These are phyloP conservation scores for Blumeria graminis DNA, from an alignment of 2,329 filamentous ascomycete genomes.

Conservation along the genomic window DNA sequence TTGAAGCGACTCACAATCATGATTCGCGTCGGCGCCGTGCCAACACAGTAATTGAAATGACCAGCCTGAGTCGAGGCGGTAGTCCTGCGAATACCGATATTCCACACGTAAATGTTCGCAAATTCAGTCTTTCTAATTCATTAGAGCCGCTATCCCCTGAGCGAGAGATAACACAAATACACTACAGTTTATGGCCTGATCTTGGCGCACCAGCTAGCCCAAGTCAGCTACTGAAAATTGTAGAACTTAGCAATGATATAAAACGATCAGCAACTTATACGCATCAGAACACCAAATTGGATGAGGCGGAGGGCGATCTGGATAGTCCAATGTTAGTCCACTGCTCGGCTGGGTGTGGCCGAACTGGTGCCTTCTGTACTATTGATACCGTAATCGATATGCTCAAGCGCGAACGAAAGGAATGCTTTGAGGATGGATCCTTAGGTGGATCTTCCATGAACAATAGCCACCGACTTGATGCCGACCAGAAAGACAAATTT, in stretches of 20 bases:
- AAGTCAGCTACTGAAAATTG: conserved; percentile 59
- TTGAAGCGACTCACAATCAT: conserved; percentile 34
- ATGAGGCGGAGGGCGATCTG: conserved; percentile 31
- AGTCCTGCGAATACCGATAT: conserved; percentile 24
- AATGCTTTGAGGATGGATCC: conserved; percentile 2
- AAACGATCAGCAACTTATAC: conserved; percentile 24
- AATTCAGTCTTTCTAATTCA: conserved; percentile 61
- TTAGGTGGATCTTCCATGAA: conserved; percentile 19
- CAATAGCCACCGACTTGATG: conserved; percentile 11
- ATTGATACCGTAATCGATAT: conserved; percentile 92
- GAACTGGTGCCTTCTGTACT: conserved; percentile 89
- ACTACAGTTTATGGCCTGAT: conserved; percentile 93
- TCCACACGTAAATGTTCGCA: conserved; percentile 61
- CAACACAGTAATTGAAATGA: conserved; percentile 25
- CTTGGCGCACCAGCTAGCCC: conserved; percentile 85
- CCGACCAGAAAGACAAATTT: conserved; percentile 1
- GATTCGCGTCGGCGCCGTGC: conserved; percentile 25
- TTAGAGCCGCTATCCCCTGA: conserved; percentile 61
- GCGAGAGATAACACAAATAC: conserved; percentile 79
- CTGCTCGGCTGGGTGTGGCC: conserved; percentile 85
- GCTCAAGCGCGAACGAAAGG: conserved; percentile 57
- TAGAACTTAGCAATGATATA: conserved; percentile 69
- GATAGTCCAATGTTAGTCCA: conserved; percentile 67
- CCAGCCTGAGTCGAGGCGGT: conserved; percentile 1
- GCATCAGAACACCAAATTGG: conserved; percentile 18